A percentile compares a stretch with the other conserved stretches of the same genome.
phyloP scores from a whole-genome alignment of 2,329 filamentous ascomycete species.

The Penicillium sp. region DNA sequence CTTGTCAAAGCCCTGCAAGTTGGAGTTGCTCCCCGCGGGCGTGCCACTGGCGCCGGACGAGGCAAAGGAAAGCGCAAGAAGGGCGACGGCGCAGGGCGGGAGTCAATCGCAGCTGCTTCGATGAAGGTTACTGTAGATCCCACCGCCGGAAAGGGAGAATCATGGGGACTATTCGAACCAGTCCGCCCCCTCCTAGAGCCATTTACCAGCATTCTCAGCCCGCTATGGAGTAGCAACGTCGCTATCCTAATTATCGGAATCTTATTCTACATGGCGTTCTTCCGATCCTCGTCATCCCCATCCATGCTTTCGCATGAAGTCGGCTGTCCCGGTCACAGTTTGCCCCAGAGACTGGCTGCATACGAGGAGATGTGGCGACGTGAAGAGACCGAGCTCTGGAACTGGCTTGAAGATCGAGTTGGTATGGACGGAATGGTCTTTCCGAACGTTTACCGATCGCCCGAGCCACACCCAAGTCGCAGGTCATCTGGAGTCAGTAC shows the following conservation, averaged over 20 bases:
- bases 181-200: slow-evolving; percentile 69
- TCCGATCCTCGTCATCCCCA: slow-evolving; percentile 50
- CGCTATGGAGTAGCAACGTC: slow-evolving; percentile 73
- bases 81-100: slow-evolving; percentile 44
- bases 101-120: slow-evolving; percentile 47
- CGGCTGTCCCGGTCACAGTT: slow-evolving; percentile 41
- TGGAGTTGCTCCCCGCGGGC: slow-evolving; percentile 66
- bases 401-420: slow-evolving; percentile 85
- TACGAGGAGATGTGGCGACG: slow-evolving; percentile 92
- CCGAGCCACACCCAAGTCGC: slow-evolving; percentile 38
- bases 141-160: slow-evolving; percentile 44
- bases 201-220: slow-evolving; percentile 65
- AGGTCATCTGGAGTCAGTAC: slow-evolving; percentile 45
- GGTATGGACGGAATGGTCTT: slow-evolving; percentile 62
- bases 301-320: slow-evolving; percentile 39
- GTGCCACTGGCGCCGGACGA: slow-evolving; percentile 53
- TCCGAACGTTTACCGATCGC: slow-evolving; percentile 32
- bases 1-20: slow-evolving; percentile 72
- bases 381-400: slow-evolving; percentile 87
- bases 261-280: slow-evolving; percentile 72
- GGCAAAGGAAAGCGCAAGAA: slow-evolving; percentile 62
- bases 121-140: slow-evolving; percentile 42
- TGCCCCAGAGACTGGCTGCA: slow-evolving; percentile 69
- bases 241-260: slow-evolving; percentile 73
- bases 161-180: slow-evolving; percentile 83